phyloP scores from a whole-genome alignment of 805 yeast species.

The Teunomyces pallodes region DNA sequence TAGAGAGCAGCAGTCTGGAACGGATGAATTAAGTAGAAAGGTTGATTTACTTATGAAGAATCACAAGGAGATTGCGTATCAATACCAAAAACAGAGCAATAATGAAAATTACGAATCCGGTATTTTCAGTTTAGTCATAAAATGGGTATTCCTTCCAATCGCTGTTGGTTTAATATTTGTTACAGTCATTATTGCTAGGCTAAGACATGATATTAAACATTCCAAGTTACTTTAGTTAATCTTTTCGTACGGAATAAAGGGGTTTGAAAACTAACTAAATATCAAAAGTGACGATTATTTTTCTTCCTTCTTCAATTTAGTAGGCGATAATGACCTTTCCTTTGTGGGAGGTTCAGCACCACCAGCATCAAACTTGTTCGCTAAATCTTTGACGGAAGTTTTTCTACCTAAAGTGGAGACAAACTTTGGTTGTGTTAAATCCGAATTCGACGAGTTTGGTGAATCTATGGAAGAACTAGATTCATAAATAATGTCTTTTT shows the following conservation, averaged over 20 bases:
- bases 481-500: conserved; percentile 26
- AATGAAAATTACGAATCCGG: conserved; percentile 13
- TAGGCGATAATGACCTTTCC: conserved; percentile 16
- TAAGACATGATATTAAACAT: conserved; percentile 63
- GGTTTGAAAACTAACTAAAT: background rate
- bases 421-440: conserved; percentile 29
- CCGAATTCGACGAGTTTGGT: conserved; percentile 12
- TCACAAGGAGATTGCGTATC: conserved; percentile 36
- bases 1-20: conserved; percentile 36
- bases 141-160: conserved; percentile 43
- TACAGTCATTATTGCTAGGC: conserved; percentile 47
- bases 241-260: background rate
- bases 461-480: conserved; percentile 6
- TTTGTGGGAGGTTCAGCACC: conserved; percentile 11
- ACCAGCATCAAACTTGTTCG: conserved; percentile 24
- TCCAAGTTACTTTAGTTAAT: conserved; percentile 48
- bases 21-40: conserved; percentile 32
- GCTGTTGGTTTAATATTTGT: conserved; percentile 38
- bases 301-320: conserved; percentile 2
- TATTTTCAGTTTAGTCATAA: conserved; percentile 23
- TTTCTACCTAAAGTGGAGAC: conserved; percentile 24
- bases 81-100: conserved; percentile 18
- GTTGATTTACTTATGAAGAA: conserved; percentile 40
- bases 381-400: conserved; percentile 34
- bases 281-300: background rate